Percentiles rank a stretch among this genome's conserved stretches.
Conservation (phyloP, 2,329 filamentous ascomycete genomes). For the Penicillium polonicum region DNA sequence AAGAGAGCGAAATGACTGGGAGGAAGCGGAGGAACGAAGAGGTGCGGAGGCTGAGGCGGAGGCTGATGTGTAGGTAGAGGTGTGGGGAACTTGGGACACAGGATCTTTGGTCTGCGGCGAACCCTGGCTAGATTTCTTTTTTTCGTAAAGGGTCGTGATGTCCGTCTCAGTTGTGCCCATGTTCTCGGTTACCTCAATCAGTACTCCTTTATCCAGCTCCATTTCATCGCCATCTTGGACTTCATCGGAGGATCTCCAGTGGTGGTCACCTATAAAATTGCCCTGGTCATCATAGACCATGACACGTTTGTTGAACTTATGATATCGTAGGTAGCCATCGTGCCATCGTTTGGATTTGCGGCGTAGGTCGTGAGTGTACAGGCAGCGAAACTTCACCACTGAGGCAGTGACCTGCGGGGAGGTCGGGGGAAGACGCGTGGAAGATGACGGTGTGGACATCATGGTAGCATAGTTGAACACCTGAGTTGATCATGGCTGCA, state of each 20-base stretch:
- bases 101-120: conserved; percentile 31
- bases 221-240: conserved; percentile 81
- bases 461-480: background rate
- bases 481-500: background rate
- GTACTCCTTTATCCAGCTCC: conserved; percentile 69
- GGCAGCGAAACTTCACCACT: conserved; percentile 78
- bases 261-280: conserved; percentile 79
- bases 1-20: conserved; percentile 56
- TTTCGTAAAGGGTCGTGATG: conserved; percentile 71
- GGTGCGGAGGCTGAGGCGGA: conserved; percentile 15
- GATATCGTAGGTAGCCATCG: conserved; percentile 82
- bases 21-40: conserved; percentile 25
- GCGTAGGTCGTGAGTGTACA: conserved; percentile 81
- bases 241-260: conserved; percentile 70
- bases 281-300: conserved; percentile 85
- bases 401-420: conserved; percentile 65
- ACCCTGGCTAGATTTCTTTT: conserved; percentile 51
- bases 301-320: conserved; percentile 84
- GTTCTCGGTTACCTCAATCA: conserved; percentile 77
- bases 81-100: conserved; percentile 45
- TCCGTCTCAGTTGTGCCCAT: conserved; percentile 75
- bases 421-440: conserved; percentile 32
- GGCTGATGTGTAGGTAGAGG: conserved; percentile 19
- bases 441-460: conserved; percentile 28
- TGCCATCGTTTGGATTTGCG: conserved; percentile 93